Base-by-base conservation (phyloP, 352 stramenopile genomes). In the Globisporangium cylindrosporum region DNA sequence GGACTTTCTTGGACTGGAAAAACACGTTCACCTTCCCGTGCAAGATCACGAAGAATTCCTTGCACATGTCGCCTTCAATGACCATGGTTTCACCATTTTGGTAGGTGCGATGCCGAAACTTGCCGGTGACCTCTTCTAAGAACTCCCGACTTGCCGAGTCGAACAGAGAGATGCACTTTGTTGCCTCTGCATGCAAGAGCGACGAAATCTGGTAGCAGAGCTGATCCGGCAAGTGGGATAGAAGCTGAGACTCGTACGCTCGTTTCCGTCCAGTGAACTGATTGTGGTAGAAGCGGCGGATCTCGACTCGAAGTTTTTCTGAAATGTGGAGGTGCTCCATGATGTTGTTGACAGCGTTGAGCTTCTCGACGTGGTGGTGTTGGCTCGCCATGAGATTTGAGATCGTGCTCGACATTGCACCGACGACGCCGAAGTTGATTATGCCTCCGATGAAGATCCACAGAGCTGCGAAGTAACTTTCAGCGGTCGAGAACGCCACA, bases 371-470 rank as follows among this genome's bases (percentile, higher is more conserved):
- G 29, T 89, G 74, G 36, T 90, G 80, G 24, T 87, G 86, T 59
- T 88, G 79, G 0, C 72, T 73, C 0, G 84, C 85, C 38, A 90
- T 79, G 1, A 89, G 74, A n/a, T 85, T 90, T 1, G 84, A 81
- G 61, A 94, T 89, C 0, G 81, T 92, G 53, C 80, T 92, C 3
- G 85, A 94, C 80, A 94, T 94, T 0, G 87, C 87, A 1, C 85
- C 87, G 1, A 94, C 78, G 10, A 91, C 80, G 4, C 74, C 84
- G 70, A 92, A 94, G 66, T 94, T 94, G 61, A 94, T 79, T 32
- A 93, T 79, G 2, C 83, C 83, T 5, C 83, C 82, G 0, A 91
- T 51, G 63, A 89, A 94, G 61, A 92, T 89, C 87, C 87, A 94
- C 0, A 89, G 22, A 8, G 85, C 82, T 0, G 87, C 85, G 41